These are phyloP conservation scores for Discostella stelligera DNA, from an alignment of 352 stramenopile species.

Conservation along the genomic window DNA sequence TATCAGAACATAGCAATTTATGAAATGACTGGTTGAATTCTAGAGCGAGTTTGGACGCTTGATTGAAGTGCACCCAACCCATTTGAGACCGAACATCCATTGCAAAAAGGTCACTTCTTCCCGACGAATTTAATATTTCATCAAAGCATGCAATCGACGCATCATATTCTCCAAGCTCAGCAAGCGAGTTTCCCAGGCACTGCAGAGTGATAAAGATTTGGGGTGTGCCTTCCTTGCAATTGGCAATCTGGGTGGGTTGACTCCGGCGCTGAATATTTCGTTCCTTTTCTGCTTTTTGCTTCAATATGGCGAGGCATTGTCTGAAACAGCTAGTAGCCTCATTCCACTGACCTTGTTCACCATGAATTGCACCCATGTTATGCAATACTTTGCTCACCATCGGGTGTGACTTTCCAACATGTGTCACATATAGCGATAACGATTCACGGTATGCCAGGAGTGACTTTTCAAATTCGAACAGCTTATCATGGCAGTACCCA, in stretches of 20 bases:
- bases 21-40: slow-evolving; percentile 51
- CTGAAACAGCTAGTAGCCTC: slow-evolving; percentile 57
- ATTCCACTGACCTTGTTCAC: slow-evolving; percentile 58
- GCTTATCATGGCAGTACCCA: slow-evolving; percentile 67
- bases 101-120: slow-evolving; percentile 23
- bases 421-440: slow-evolving; percentile 63
- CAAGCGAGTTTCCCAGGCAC: slow-evolving; percentile 54
- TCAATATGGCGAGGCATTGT: slow-evolving; percentile 61
- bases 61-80: slow-evolving; percentile 42
- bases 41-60: slow-evolving; percentile 43
- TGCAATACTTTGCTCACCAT: slow-evolving; percentile 64
- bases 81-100: slow-evolving; percentile 58
- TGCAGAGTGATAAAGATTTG: slow-evolving; percentile 47
- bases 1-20: slow-evolving; percentile 51
- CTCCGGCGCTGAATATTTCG: slow-evolving; percentile 16
- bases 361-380: slow-evolving; percentile 66
- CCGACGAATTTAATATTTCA: slow-evolving; percentile 46
- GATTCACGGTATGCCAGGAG: slow-evolving; percentile 65
- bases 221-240: slow-evolving; percentile 10
- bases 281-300: slow-evolving; percentile 48
- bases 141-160: slow-evolving; percentile 59
- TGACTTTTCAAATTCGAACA: slow-evolving; percentile 49
- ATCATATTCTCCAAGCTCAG: slow-evolving; percentile 63
- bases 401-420: slow-evolving; percentile 56
- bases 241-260: slow-evolving; percentile 9